Conservation (phyloP, 768 basidiomycete genomes). For the Lactarius vividus region DNA sequence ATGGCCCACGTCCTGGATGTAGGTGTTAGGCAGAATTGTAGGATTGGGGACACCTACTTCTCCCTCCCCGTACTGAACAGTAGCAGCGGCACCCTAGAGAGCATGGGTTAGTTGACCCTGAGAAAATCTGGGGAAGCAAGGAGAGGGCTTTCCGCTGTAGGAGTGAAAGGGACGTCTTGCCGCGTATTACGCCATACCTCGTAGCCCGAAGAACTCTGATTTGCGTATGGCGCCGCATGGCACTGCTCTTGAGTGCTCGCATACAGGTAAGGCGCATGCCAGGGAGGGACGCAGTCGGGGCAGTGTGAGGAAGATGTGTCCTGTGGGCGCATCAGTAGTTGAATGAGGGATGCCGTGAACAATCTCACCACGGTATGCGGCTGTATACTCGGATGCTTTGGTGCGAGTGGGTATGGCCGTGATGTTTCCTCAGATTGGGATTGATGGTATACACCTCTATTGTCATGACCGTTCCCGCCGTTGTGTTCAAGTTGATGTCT, state of each 20-base stretch:
- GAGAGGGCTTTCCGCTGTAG: too few relatives aligned
- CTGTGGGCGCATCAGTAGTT: background rate
- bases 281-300: background rate
- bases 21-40: background rate
- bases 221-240: background rate
- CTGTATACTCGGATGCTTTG: too few relatives aligned
- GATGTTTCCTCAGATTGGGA: too few relatives aligned
- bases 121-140: too few relatives aligned
- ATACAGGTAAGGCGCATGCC: too few relatives aligned
- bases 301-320: background rate
- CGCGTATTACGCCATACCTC: background rate
- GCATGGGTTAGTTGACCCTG: background rate
- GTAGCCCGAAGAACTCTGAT: background rate
- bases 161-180: too few relatives aligned
- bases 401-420: too few relatives aligned
- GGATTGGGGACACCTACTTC: background rate
- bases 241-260: background rate
- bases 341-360: background rate
- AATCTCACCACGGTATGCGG: too few relatives aligned
- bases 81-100: background rate
- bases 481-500: too few relatives aligned
- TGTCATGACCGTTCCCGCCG: too few relatives aligned
- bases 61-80: background rate
- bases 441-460: too few relatives aligned
- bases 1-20: background rate